phyloP scores from a whole-genome alignment of 495 filamentous ascomycete genomes.

The Pyrenula aspistea region DNA sequence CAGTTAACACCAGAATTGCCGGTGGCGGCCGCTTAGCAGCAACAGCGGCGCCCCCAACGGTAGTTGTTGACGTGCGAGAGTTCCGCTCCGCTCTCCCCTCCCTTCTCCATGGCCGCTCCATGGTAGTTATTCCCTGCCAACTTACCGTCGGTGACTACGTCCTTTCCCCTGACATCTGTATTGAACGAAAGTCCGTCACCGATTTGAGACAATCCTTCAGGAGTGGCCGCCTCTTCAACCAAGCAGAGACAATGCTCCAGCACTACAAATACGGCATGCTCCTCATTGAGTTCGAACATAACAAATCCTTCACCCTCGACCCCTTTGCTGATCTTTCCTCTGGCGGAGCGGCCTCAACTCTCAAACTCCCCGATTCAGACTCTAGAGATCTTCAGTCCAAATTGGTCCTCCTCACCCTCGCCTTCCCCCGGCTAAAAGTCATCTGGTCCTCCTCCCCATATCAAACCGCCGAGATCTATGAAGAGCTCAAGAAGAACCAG shows the following conservation, averaged over 20 bases:
- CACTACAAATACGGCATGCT: slow-evolving; percentile 88
- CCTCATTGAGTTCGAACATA: slow-evolving; percentile 94
- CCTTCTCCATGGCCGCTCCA: slow-evolving; percentile 74
- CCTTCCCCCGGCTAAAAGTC: slow-evolving; percentile 78
- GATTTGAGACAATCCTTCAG: slow-evolving; percentile 86
- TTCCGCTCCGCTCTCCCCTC: slow-evolving; percentile 90
- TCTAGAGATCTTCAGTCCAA: slow-evolving; percentile 78
- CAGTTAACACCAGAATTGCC: slow-evolving; percentile 92
- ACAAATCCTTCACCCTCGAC: slow-evolving; percentile 93
- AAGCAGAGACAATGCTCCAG: slow-evolving; percentile 86
- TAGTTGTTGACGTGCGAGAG: slow-evolving; percentile 92
- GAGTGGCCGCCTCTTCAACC: slow-evolving; percentile 82
- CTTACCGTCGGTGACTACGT: slow-evolving; percentile 96
- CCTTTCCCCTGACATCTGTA: slow-evolving; percentile 75
- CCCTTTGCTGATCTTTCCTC: slow-evolving; percentile 72
- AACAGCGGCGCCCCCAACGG: slow-evolving; percentile 80
- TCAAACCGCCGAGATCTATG: slow-evolving; percentile 95
- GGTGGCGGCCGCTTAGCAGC: slow-evolving; percentile 82
- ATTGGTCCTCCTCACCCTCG: slow-evolving; percentile 82
- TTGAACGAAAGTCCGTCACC: slow-evolving; percentile 86
- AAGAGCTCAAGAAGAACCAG: slow-evolving; percentile 77
- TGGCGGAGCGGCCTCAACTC: slow-evolving; percentile 39
- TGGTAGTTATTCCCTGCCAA: slow-evolving; percentile 83
- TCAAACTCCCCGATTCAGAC: slow-evolving; percentile 25
- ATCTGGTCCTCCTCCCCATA: slow-evolving; percentile 92